Evolutionary conservation across 148 eudicot species (phyloP).

Genomic region (Dianthus caryophyllus): DNA sequence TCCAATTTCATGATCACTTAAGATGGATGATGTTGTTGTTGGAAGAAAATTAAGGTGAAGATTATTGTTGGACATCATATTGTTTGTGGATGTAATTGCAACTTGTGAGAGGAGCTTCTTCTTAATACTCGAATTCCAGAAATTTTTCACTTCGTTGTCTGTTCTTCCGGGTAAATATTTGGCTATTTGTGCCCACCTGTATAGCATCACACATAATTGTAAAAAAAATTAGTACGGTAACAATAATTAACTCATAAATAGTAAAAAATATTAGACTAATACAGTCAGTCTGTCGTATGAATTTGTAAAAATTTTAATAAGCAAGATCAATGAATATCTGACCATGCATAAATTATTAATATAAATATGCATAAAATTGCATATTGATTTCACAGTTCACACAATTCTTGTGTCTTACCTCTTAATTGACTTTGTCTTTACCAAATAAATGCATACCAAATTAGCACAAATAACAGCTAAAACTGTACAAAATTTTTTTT

Average conservation of each 20-base stretch:
- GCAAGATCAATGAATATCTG: no score
- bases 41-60: conserved; percentile 25
- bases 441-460: conserved; percentile 1
- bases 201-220: background rate
- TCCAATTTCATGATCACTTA: conserved; percentile 13
- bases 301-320: no score
- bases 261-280: no score
- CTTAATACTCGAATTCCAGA: conserved; percentile 91
- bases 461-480: background rate
- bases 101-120: conserved; percentile 58
- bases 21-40: conserved; percentile 11
- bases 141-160: conserved; percentile 93
- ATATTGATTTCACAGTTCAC: background rate
- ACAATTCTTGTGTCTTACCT: background rate
- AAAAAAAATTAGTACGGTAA: no score
- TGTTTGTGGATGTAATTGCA: background rate
- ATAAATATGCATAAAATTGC: background rate
- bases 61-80: conserved; percentile 22
- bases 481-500: background rate
- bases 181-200: conserved; percentile 91
- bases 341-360: no score
- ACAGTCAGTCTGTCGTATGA: no score
- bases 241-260: no score
- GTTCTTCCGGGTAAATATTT: conserved; percentile 89
- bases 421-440: conserved; percentile 1